These are phyloP conservation scores for Testicularia cyperi DNA, from an alignment of 1,284 basidiomycete species.

Conservation along the genomic window DNA sequence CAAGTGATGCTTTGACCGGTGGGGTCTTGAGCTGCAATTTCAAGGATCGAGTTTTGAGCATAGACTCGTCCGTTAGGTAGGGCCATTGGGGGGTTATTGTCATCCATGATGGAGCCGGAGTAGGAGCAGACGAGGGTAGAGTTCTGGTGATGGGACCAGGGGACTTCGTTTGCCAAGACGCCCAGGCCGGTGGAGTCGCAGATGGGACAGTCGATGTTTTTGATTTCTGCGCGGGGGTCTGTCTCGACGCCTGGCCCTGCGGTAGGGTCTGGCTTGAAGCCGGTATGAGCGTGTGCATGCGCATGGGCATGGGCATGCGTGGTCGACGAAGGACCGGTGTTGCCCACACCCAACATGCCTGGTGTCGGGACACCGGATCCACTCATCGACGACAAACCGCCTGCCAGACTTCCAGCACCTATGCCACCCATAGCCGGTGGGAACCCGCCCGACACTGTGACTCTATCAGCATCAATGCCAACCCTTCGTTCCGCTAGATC, in stretches of 20 bases:
- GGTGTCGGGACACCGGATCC: too few relatives aligned
- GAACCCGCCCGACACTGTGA: slow-evolving; percentile 2
- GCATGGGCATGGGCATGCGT: too few relatives aligned
- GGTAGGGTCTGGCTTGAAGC: too few relatives aligned
- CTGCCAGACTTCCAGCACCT: not conserved
- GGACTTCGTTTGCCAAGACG: slow-evolving; percentile 76
- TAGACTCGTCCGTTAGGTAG: slow-evolving; percentile 92
- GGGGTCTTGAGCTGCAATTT: slow-evolving; percentile 76
- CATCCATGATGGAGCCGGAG: slow-evolving; percentile 90
- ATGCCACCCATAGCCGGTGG: slow-evolving; percentile 3
- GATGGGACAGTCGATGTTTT: slow-evolving; percentile 75
- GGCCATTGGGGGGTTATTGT: slow-evolving; percentile 84
- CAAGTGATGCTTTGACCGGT: slow-evolving; percentile 72
- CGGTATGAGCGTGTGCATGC: too few relatives aligned
- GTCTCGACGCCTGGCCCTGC: too few relatives aligned
- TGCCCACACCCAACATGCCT: too few relatives aligned
- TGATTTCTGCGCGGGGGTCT: not conserved
- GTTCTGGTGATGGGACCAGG: slow-evolving; percentile 88
- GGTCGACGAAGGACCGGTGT: too few relatives aligned
- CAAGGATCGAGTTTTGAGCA: slow-evolving; percentile 76
- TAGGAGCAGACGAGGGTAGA: slow-evolving; percentile 91
- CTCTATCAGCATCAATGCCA: not conserved
- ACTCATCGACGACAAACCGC: not conserved
- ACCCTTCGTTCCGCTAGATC: not conserved
- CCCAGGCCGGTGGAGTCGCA: slow-evolving; percentile 74